Base-by-base conservation (phyloP, 2,329 filamentous ascomycete genomes). In the Apiospora hydei region DNA sequence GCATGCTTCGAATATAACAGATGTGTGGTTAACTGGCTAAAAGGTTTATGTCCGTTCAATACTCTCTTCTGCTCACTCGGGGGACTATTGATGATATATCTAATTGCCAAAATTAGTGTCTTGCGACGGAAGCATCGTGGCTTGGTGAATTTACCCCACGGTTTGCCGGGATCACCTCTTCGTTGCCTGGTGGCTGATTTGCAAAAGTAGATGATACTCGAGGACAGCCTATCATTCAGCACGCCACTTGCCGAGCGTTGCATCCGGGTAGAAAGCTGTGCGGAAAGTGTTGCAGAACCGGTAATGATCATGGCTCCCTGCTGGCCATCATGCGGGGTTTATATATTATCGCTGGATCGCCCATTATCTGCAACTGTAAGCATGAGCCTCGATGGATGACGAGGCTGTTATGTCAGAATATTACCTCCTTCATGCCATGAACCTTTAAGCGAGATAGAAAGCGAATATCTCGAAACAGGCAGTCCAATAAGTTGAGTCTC, bases 251-350 rank as follows among this genome's bases (percentile, higher is more conserved):
- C 18, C 34, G 57, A 34, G 34, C 57, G 57, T 64, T 13, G 34
- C 21, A 64, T 64, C 34, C 57, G 57, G 57, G 57, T 64, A n/a
- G 57, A 64, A 64, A 13, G 57, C 34, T 41, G 21, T 21, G 3
- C 34, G 34, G 30, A 34, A 41, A 34, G n/a, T 41, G 16, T 64
- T 64, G 57, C 53, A 30, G 21, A 41, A 11, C 21, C 57, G 34
- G 57, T 64, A 38, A 64, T 61, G 10, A 4, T 14, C 7, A 1
- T 21, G 34, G 57, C 34, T 6, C 16, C 41, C 34, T 10, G 34
- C 18, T 34, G 30, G 34, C 11, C 57, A 64, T n/a, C 57, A 64
- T 64, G 57, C 57, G 57, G 57, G 57, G 57, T 64, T 41, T 38
- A 38, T 38, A 61, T 13, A 24, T 41, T 10, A 41, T 41, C 18